A percentile compares a stretch with the other conserved stretches of the same genome.
phyloP scores from a whole-genome alignment of 2,329 filamentous ascomycete genomes.

The Aspergillus japonicus region DNA sequence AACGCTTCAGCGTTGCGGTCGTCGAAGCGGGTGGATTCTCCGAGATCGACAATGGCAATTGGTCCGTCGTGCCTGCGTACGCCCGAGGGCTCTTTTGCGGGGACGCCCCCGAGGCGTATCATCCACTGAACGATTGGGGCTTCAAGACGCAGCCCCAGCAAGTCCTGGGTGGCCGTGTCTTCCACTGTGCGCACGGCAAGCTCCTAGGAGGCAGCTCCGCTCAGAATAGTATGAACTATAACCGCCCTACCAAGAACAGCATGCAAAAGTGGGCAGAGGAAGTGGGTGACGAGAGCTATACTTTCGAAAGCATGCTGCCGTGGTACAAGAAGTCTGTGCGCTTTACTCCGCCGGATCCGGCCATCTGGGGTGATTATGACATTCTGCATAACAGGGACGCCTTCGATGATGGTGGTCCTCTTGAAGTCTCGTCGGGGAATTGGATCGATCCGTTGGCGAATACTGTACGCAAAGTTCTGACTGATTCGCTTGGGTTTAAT shows the following conservation, averaged over 20 bases:
- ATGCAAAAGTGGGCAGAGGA: slow-evolving; percentile 38
- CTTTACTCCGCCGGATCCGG: slow-evolving; percentile 27
- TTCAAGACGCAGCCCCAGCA: slow-evolving; percentile 24
- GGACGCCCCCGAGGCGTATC: slow-evolving; percentile 19
- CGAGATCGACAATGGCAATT: slow-evolving; percentile 34
- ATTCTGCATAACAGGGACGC: slow-evolving; percentile 22
- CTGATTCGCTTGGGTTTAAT: slow-evolving; percentile 27
- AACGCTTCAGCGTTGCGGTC: slow-evolving; percentile 29
- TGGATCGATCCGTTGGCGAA: slow-evolving; percentile 27
- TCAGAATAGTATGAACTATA: slow-evolving; percentile 28
- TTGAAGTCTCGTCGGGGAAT: slow-evolving; percentile 35
- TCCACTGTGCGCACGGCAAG: slow-evolving; percentile 30
- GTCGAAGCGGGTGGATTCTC: slow-evolving; percentile 36
- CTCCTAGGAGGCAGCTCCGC: slow-evolving; percentile 26
- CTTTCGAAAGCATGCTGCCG: slow-evolving; percentile 26
- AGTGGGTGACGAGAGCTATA: slow-evolving; percentile 35
- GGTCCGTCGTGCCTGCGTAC: slow-evolving; percentile 27
- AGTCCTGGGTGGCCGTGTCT: slow-evolving; percentile 6
- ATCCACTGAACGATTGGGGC: slow-evolving; percentile 29
- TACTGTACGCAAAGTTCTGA: slow-evolving; percentile 27
- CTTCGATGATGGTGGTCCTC: slow-evolving; percentile 26
- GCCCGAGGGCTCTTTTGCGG: slow-evolving; percentile 21
- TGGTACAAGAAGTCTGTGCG: slow-evolving; percentile 28
- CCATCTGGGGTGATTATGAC: slow-evolving; percentile 25
- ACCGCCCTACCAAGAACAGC: slow-evolving; percentile 29